phyloP scores from a whole-genome alignment of 352 stramenopile genomes.

The Globisporangium mamillatum region DNA sequence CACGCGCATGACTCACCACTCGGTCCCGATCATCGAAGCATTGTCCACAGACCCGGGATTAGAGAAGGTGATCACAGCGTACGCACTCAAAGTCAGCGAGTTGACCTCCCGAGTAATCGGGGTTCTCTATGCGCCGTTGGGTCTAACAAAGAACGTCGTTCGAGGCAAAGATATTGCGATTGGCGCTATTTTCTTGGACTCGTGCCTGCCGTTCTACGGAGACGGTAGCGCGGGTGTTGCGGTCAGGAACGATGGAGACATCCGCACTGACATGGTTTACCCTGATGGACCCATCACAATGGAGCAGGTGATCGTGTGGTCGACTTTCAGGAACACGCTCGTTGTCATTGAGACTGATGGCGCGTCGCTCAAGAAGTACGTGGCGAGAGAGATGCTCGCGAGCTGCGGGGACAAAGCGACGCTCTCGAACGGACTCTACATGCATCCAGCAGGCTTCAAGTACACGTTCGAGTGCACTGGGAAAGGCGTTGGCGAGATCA shows the following conservation, averaged over 20 bases:
- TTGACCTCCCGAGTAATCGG: conserved; percentile 46
- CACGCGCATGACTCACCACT: conserved; percentile 50
- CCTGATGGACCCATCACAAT: conserved; percentile 19
- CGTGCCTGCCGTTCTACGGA: conserved; percentile 17
- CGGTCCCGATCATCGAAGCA: conserved; percentile 54
- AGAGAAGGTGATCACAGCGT: conserved; percentile 50
- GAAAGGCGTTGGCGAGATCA: conserved; percentile 21
- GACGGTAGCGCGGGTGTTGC: conserved; percentile 12
- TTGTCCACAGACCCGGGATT: conserved; percentile 50
- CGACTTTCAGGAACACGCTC: conserved; percentile 24
- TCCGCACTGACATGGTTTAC: conserved; percentile 22
- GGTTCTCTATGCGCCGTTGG: conserved; percentile 47
- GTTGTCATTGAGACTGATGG: conserved; percentile 30
- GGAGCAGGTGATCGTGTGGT: conserved; percentile 23
- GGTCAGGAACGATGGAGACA: conserved; percentile 24
- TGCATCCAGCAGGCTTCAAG: conserved; percentile 40
- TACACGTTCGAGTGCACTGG: conserved; percentile 40
- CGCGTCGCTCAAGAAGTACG: conserved; percentile 37
- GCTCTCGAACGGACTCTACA: conserved; percentile 38
- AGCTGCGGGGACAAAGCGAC: conserved; percentile 26
- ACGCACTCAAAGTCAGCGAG: conserved; percentile 35
- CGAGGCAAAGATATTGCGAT: conserved; percentile 46
- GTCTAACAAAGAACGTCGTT: conserved; percentile 52
- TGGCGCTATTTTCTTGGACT: conserved; percentile 46
- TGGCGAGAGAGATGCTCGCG: conserved; percentile 28